Evolutionary conservation across 2,329 filamentous ascomycete genomes (phyloP).

Genomic region (Sporothrix inflata): DNA sequence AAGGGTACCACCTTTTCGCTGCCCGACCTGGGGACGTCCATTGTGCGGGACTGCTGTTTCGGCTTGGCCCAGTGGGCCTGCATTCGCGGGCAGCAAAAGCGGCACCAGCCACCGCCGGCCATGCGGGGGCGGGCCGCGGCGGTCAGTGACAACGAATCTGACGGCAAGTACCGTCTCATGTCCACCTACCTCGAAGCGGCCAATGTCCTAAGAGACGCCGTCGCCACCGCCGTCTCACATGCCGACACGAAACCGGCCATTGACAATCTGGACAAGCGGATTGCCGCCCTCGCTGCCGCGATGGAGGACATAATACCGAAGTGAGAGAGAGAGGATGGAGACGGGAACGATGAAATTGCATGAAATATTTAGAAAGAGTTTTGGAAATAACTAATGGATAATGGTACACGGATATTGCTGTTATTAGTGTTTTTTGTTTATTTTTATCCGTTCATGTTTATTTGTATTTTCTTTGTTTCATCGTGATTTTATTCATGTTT

Average conservation of each 20-base stretch:
- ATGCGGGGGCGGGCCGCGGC: neutral
- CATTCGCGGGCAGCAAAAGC: constrained; percentile 1
- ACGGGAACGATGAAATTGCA: too few species aligned
- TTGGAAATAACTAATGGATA: too few species aligned
- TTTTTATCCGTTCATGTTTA: too few species aligned
- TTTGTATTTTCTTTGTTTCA: too few species aligned
- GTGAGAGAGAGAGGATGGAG: neutral
- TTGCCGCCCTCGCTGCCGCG: neutral
- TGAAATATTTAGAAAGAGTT: too few species aligned
- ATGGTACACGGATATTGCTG: too few species aligned
- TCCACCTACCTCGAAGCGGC: constrained; percentile 25
- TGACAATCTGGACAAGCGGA: neutral
- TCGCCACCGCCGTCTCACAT: constrained; percentile 27
- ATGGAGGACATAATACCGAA: neutral
- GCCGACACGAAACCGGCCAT: constrained; percentile 20
- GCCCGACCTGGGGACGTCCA: constrained; percentile 32
- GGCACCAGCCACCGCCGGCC: constrained; percentile 1
- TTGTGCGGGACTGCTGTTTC: constrained; percentile 32
- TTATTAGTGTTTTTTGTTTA: too few species aligned
- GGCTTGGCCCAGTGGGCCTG: constrained; percentile 29
- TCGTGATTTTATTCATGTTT: too few species aligned
- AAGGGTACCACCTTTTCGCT: constrained; percentile 20
- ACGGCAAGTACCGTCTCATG: neutral
- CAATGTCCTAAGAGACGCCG: neutral
- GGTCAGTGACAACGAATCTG: neutral